Percentiles rank a stretch among this genome's conserved stretches.
These are phyloP conservation scores for Schizonepeta tenuifolia DNA, from an alignment of 257 asterid genomes.

Conservation along the genomic window DNA sequence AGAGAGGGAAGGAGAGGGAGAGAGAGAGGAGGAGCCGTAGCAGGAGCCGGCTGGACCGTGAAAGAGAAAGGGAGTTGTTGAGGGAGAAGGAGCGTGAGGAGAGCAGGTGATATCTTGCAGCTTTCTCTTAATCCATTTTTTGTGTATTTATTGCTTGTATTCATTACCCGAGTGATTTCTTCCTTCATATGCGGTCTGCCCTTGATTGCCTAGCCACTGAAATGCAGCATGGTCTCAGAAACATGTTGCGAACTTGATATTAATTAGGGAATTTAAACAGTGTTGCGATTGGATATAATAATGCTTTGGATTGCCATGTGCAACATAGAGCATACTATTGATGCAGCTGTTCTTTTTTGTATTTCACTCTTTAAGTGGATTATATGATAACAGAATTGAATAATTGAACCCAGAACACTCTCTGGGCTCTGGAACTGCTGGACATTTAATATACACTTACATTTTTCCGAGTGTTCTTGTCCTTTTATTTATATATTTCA, in stretches of 20 bases:
- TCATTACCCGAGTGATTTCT: background rate
- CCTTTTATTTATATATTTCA: conserved; percentile 11
- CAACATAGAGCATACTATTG: conserved; percentile 4
- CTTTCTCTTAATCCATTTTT: conserved; percentile 9
- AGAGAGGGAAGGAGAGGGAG: conserved; percentile 38
- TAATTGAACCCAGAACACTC: background rate
- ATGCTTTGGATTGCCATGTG: conserved; percentile 7
- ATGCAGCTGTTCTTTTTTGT: background rate
- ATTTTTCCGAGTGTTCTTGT: background rate
- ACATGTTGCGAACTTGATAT: background rate
- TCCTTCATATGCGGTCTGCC: conserved; percentile 6
- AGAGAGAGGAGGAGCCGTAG: conserved; percentile 80
- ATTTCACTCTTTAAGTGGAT: background rate
- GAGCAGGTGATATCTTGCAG: conserved; percentile 66
- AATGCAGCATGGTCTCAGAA: conserved; percentile 1
- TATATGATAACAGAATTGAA: background rate
- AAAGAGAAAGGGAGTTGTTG: conserved; percentile 62
- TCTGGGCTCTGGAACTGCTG: conserved; percentile 7
- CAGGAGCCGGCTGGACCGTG: conserved; percentile 70
- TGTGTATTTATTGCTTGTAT: conserved; percentile 5
- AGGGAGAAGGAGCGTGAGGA: conserved; percentile 84
- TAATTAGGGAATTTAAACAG: background rate
- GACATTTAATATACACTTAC: background rate
- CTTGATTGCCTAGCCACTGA: conserved; percentile 19
- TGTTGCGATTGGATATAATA: background rate